Conservation (phyloP, 2,329 filamentous ascomycete genomes). For the Fusarium hostae region DNA sequence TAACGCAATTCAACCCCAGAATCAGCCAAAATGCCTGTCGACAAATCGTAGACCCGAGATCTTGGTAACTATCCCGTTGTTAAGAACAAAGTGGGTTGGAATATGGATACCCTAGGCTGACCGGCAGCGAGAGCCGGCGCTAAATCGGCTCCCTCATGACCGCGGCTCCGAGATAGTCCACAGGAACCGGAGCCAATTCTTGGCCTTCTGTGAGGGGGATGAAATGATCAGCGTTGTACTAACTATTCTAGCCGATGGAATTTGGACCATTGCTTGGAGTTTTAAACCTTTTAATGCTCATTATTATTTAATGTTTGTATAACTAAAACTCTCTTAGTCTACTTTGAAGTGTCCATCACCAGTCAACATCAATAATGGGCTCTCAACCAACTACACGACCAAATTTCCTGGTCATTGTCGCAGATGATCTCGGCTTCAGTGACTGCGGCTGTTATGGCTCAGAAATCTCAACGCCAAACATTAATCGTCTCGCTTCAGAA, state of each 20-base stretch:
- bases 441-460: conserved; percentile 47
- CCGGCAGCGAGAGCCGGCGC: background rate
- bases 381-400: conserved; percentile 38
- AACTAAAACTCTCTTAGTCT: too few relatives aligned
- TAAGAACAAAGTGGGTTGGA: background rate
- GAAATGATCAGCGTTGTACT: too few relatives aligned
- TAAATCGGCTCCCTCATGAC: background rate
- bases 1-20: background rate
- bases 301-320: too few relatives aligned
- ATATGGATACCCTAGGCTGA: background rate
- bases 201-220: background rate
- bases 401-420: conserved; percentile 51
- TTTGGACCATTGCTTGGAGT: background rate
- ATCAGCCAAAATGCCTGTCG: background rate
- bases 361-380: background rate
- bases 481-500: conserved; percentile 51
- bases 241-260: background rate
- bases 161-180: background rate
- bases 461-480: conserved; percentile 49
- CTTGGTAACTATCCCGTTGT: background rate
- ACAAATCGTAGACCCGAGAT: background rate
- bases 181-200: background rate
- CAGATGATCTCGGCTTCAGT: conserved; percentile 50
- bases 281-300: background rate
- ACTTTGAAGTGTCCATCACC: background rate